Base-by-base conservation (phyloP, 225 moss, liverwort and hornwort species). In the Marchantia paleacea region DNA sequence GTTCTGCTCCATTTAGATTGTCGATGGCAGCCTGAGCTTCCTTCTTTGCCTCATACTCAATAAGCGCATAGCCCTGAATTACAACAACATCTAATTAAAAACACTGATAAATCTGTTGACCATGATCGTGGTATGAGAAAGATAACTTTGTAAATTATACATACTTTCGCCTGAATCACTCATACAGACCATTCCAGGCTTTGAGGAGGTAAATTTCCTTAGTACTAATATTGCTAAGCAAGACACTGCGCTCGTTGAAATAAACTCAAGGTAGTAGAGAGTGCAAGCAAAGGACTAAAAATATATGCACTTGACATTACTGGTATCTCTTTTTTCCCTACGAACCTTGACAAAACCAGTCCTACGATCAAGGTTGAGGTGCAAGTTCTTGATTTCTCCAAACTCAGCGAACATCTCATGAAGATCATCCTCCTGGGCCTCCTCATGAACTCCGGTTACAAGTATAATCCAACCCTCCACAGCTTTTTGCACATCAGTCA, bases 401-500 rank as follows among this genome's bases (percentile, higher is more conserved):
- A 77, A 97, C 77, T 97, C 97, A 13, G 97, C 93, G 78, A 97
- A 97, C 64, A 92, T 75, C 85, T 97, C 94, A 53, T 93, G 94
- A 16, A 97, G 82, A 80, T 97, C 94, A 79, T 97, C 94, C 84
- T 97, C 97, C 82, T 97, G 94, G 76, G 97, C 94, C 87, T 97
- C 97, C 85, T 97, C 97, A 73, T 97, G 97, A 51, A 97, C 97
- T 77, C 94, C 97, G 47, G 97, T 94, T 28, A 97, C 88, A 86
- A 97, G 79, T 77, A 97, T 94, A 69, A 97, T 97, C 97, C 94
- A 97, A 19, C 97, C 97, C 90, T 97, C 94, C 84, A 97, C 92
- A 86, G 94, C 96, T 95, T 73, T 51, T 39, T 57, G 25, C 52
- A n/a, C 53, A 19, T 30, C 0, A 48, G 84, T 89, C 85, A 87